Conservation (phyloP, 1,284 basidiomycete genomes). For the Wallemia hederae region DNA sequence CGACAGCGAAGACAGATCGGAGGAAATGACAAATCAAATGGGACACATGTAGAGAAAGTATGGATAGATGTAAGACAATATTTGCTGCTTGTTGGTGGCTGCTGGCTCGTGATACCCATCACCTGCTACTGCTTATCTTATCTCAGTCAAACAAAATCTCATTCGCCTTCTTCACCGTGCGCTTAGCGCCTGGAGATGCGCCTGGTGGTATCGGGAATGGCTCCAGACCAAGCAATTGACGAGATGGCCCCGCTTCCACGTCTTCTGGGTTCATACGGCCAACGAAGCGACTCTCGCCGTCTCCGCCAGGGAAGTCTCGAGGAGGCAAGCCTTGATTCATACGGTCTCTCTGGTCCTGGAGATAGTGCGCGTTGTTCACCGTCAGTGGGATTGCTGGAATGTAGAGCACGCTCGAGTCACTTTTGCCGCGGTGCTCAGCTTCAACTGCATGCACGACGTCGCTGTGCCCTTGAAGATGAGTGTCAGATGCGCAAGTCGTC, state of each 20-base stretch:
- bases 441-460: slow-evolving; percentile 48
- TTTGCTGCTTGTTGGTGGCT: too few relatives aligned
- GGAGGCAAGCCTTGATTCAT: slow-evolving; percentile 30
- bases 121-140: too few relatives aligned
- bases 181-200: neutral
- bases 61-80: too few relatives aligned
- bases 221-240: slow-evolving; percentile 1
- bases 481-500: neutral
- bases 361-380: slow-evolving; percentile 29
- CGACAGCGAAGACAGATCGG: too few relatives aligned
- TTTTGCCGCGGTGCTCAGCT: slow-evolving; percentile 25
- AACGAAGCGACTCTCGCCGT: slow-evolving; percentile 30
- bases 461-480: slow-evolving; percentile 19
- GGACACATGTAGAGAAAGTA: too few relatives aligned
- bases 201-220: neutral
- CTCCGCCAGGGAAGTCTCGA: slow-evolving; percentile 45
- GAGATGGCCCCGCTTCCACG: slow-evolving; percentile 10
- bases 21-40: too few relatives aligned
- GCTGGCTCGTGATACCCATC: too few relatives aligned
- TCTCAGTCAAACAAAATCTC: neutral
- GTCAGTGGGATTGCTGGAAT: slow-evolving; percentile 48
- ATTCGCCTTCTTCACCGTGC: neutral
- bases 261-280: slow-evolving; percentile 23
- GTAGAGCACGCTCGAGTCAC: slow-evolving; percentile 45
- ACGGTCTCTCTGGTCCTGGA: slow-evolving; percentile 27